phyloP scores from a whole-genome alignment of 2,329 filamentous ascomycete genomes.

The Botryotinia narcissicola region DNA sequence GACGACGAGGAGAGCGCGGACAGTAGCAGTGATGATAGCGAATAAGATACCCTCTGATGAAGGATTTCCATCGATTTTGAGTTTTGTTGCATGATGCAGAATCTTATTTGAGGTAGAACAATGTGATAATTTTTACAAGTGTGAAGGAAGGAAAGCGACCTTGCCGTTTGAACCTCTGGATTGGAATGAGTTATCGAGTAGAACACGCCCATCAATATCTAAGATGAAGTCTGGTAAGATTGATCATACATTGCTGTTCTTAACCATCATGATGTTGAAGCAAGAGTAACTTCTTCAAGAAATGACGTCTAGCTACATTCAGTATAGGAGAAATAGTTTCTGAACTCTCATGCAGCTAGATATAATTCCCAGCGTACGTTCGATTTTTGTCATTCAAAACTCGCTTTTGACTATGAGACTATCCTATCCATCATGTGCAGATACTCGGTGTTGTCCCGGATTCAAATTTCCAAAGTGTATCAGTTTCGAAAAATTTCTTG shows the following conservation, averaged over 20 bases:
- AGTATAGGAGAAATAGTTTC: background rate
- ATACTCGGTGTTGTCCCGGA: background rate
- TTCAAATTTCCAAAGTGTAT: background rate
- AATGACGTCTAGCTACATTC: background rate
- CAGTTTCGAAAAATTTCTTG: background rate
- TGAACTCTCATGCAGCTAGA: background rate
- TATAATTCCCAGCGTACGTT: background rate
- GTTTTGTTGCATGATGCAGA: background rate
- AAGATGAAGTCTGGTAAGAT: background rate
- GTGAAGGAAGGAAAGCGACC: background rate
- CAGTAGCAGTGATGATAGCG: slow-evolving; percentile 36
- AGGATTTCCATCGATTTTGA: slow-evolving; percentile 9
- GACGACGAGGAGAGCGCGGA: slow-evolving; percentile 27
- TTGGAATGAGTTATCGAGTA: background rate
- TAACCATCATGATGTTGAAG: background rate
- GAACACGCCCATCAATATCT: background rate
- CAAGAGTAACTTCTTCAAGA: background rate
- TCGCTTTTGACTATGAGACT: background rate
- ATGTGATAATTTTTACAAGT: background rate
- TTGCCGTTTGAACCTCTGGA: background rate
- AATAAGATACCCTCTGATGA: slow-evolving; percentile 36
- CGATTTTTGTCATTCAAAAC: background rate
- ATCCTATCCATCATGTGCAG: background rate
- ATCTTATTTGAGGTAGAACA: background rate
- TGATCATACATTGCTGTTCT: background rate